phyloP scores from a whole-genome alignment of 2,329 filamentous ascomycete genomes.

The Scytalidium lignicola region DNA sequence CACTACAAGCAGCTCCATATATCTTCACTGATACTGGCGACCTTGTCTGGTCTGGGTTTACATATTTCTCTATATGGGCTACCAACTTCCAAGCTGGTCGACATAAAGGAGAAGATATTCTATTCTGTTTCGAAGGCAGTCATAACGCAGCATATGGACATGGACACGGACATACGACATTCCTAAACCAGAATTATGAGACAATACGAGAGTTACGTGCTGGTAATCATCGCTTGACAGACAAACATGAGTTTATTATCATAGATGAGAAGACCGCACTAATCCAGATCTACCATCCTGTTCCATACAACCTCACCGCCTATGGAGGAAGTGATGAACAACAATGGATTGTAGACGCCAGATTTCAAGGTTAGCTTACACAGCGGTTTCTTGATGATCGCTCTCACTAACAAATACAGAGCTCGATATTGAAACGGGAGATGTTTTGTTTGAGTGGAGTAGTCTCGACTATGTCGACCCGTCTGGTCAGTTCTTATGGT shows the following conservation, averaged over 20 bases:
- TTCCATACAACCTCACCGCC: slow-evolving; percentile 37
- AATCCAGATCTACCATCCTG: slow-evolving; percentile 48
- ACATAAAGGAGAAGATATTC: slow-evolving; percentile 46
- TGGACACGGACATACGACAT: slow-evolving; percentile 48
- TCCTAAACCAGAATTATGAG: slow-evolving; percentile 50
- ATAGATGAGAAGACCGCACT: slow-evolving; percentile 47
- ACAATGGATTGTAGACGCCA: slow-evolving; percentile 51
- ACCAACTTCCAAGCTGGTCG: slow-evolving; percentile 45
- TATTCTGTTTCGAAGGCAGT: slow-evolving; percentile 50
- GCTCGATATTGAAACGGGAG: slow-evolving; percentile 38
- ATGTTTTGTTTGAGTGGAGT: slow-evolving; percentile 54
- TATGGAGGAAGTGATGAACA: slow-evolving; percentile 43
- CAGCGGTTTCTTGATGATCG: slow-evolving; percentile 12
- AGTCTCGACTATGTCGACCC: slow-evolving; percentile 46
- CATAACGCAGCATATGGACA: slow-evolving; percentile 47
- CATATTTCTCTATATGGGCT: slow-evolving; percentile 45
- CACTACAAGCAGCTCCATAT: slow-evolving; percentile 48
- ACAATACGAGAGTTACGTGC: slow-evolving; percentile 47
- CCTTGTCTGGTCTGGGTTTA: slow-evolving; percentile 52
- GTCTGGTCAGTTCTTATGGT: slow-evolving; percentile 34
- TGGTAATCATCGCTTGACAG: slow-evolving; percentile 43
- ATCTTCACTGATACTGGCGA: slow-evolving; percentile 51
- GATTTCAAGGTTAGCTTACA: slow-evolving; percentile 42
- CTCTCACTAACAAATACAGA: slow-evolving; percentile 7
- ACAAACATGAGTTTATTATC: slow-evolving; percentile 51